A percentile compares a stretch with the other conserved stretches of the same genome.
These are phyloP conservation scores for Debaryomyces sp. DNA, from an alignment of 1,139 yeast species.

Conservation along the genomic window DNA sequence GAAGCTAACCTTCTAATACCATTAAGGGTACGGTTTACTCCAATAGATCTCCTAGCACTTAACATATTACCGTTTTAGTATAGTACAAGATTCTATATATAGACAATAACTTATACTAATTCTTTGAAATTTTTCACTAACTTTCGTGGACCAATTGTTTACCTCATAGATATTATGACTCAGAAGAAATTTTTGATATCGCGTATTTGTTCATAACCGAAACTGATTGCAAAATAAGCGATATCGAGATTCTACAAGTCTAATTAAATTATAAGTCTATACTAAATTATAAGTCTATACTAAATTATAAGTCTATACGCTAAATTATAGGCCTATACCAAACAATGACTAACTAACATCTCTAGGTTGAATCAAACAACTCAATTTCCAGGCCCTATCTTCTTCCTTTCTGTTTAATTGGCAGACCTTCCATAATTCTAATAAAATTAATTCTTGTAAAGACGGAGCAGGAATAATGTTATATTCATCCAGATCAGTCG, in stretches of 20 bases:
- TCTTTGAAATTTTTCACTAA: slow-evolving; percentile 1
- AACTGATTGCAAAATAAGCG: not conserved
- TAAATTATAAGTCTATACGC: not conserved
- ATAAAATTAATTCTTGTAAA: slow-evolving; percentile 64
- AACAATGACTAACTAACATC: slow-evolving; percentile 18
- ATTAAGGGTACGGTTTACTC: slow-evolving; percentile 1
- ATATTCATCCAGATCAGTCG: slow-evolving; percentile 26
- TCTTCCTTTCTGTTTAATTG: slow-evolving; percentile 61
- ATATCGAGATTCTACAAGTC: not conserved
- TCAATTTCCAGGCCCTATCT: slow-evolving; percentile 73
- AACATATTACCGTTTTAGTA: not conserved
- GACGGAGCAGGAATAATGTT: slow-evolving; percentile 44
- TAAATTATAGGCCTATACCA: not conserved
- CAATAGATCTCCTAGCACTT: slow-evolving; percentile 3
- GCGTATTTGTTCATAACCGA: slow-evolving; percentile 4
- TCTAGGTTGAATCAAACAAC: slow-evolving; percentile 56
- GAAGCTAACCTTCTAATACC: slow-evolving; percentile 35
- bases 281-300: not conserved
- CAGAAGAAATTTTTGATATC: slow-evolving; percentile 2
- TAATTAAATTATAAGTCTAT: too few species aligned
- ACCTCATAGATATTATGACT: slow-evolving; percentile 6
- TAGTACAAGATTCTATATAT: slow-evolving; percentile 1
- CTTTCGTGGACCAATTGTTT: slow-evolving; percentile 6
- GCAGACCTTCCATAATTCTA: slow-evolving; percentile 71
- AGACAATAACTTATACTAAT: not conserved